phyloP scores from a whole-genome alignment of 1,284 basidiomycete species.

The Trichosporon sp. region DNA sequence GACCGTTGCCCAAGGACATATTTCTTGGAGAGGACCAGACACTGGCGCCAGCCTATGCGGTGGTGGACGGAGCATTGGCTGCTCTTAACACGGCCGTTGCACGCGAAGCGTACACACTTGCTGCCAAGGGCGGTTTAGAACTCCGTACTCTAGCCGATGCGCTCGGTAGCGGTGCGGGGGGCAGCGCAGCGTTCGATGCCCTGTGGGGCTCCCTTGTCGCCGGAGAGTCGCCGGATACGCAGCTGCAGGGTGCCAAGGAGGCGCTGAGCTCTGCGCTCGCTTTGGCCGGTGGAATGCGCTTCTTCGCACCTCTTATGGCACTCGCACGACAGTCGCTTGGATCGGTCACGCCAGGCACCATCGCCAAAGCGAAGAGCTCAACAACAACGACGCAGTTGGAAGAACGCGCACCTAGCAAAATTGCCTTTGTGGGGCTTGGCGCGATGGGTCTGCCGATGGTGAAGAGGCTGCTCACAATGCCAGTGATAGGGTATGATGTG shows the following conservation, averaged over 20 bases:
- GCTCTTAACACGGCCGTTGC: constrained; percentile 2
- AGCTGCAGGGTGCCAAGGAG: neutral
- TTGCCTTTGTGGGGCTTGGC: constrained; percentile 23
- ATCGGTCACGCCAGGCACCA: neutral
- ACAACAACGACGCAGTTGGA: neutral
- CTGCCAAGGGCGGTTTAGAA: constrained; percentile 8
- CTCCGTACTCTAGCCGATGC: neutral
- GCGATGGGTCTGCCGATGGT: constrained; percentile 24
- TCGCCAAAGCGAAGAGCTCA: neutral
- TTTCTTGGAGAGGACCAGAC: constrained; percentile 1
- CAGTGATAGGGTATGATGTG: constrained; percentile 24
- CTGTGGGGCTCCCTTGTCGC: neutral
- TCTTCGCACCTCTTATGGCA: constrained; percentile 12
- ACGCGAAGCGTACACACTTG: constrained; percentile 10
- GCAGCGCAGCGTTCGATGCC: constrained; percentile 6
- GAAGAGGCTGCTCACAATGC: constrained; percentile 13
- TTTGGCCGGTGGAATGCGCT: neutral
- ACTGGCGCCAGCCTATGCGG: neutral
- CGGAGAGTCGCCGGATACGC: neutral
- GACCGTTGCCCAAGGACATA: neutral
- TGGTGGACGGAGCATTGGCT: constrained; percentile 9
- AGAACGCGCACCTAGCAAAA: constrained; percentile 8
- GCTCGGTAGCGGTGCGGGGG: constrained; percentile 8
- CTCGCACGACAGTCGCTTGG: constrained; percentile 6
- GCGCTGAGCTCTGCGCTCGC: neutral